Evolutionary conservation across 257 asterid genomes (phyloP).

Genomic region (Jacaranda mimosifolia): DNA sequence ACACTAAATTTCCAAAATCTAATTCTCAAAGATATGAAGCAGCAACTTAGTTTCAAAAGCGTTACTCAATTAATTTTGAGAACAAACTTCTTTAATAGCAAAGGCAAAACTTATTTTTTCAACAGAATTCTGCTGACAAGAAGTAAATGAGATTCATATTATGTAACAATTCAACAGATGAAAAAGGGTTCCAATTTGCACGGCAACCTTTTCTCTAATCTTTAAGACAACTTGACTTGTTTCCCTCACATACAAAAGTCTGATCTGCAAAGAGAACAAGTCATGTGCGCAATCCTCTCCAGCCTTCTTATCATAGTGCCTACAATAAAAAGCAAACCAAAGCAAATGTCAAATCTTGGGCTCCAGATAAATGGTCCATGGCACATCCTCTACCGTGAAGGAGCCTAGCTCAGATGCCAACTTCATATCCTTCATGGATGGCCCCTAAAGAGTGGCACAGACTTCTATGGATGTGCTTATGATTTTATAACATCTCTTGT

Average conservation of each 20-base stretch:
- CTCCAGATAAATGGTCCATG: conserved; percentile 12
- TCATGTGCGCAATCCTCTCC: conserved; percentile 48
- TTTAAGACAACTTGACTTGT: conserved; percentile 59
- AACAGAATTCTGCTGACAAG: conserved; percentile 22
- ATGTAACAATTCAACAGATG: conserved; percentile 13
- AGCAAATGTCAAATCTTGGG: conserved; percentile 34
- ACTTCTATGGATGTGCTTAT: conserved; percentile 17
- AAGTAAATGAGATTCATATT: conserved; percentile 23
- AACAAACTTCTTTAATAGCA: neutral
- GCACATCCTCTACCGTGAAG: conserved; percentile 10
- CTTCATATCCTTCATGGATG: conserved; percentile 12
- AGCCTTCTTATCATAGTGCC: conserved; percentile 65
- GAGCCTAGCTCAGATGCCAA: conserved; percentile 21
- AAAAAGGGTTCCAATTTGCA: conserved; percentile 7
- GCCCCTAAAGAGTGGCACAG: conserved; percentile 17
- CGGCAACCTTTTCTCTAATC: conserved; percentile 67
- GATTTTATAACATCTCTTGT: neutral
- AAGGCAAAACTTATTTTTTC: neutral
- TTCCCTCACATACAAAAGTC: conserved; percentile 53
- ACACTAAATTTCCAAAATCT: conserved; percentile 9
- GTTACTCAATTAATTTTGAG: conserved; percentile 6
- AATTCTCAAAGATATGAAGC: conserved; percentile 16
- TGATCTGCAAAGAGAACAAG: conserved; percentile 65
- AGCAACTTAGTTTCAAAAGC: neutral
- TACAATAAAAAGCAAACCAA: conserved; percentile 51